Evolutionary conservation across 2,329 filamentous ascomycete genomes (phyloP).

Genomic region (Dactylellina cionopaga): DNA sequence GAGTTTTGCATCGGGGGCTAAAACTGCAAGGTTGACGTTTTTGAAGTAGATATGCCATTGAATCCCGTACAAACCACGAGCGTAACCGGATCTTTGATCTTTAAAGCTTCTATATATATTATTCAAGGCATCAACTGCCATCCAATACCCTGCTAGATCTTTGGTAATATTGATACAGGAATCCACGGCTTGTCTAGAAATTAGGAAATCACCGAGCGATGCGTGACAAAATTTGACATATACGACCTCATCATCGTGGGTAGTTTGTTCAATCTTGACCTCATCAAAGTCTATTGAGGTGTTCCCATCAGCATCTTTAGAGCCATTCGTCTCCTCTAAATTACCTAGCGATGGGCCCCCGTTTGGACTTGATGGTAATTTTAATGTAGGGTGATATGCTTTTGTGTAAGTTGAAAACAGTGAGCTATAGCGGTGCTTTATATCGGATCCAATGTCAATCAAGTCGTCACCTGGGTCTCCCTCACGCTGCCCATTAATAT

Average conservation of each 20-base stretch:
- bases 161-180: background rate
- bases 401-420: background rate
- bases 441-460: background rate
- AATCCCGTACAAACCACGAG: background rate
- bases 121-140: background rate
- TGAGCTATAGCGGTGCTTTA: constrained; percentile 1
- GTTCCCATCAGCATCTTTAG: background rate
- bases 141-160: background rate
- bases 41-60: background rate
- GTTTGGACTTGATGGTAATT: too few relatives aligned
- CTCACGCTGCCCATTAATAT: background rate
- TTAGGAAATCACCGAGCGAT: constrained; percentile 2
- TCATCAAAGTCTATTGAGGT: too few relatives aligned
- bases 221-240: background rate
- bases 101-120: background rate
- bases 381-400: background rate
- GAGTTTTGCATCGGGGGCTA: background rate
- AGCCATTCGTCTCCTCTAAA: too few relatives aligned
- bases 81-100: background rate
- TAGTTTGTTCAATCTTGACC: too few relatives aligned
- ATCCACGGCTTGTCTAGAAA: background rate
- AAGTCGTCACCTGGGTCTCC: background rate
- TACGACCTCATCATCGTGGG: background rate
- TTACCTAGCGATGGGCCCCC: too few relatives aligned
- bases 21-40: background rate